phyloP scores from a whole-genome alignment of 2,329 filamentous ascomycete species.

The Lasiodiplodia sp. region DNA sequence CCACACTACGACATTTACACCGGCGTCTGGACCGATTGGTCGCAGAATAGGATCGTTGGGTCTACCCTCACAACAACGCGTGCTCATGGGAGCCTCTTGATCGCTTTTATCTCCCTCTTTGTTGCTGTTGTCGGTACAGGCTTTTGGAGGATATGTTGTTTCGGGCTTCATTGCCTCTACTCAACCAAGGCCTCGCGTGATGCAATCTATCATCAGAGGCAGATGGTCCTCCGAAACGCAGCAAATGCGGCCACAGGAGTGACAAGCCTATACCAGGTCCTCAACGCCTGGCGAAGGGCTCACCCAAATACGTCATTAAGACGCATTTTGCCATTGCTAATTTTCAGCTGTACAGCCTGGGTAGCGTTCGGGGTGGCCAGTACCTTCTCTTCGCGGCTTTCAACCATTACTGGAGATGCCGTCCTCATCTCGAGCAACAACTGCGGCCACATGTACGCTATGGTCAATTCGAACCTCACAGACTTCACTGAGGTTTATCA shows the following conservation, averaged over 20 bases:
- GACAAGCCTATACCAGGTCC: neutral
- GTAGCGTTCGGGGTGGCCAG: conserved; percentile 22
- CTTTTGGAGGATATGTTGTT: conserved; percentile 36
- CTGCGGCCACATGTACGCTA: neutral
- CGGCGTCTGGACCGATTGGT: conserved; percentile 45
- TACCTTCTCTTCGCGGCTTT: conserved; percentile 30
- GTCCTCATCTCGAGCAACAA: conserved; percentile 23
- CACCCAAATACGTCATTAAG: neutral
- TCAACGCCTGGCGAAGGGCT: neutral
- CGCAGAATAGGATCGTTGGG: conserved; percentile 42
- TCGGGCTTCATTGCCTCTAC: conserved; percentile 34
- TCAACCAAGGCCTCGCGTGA: conserved; percentile 34
- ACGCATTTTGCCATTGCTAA: conserved; percentile 5
- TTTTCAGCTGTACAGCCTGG: neutral
- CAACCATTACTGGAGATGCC: conserved; percentile 3
- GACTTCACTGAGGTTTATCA: neutral
- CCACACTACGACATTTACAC: conserved; percentile 32
- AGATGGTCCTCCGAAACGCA: conserved; percentile 26
- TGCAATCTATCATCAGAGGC: conserved; percentile 36
- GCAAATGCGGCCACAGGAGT: neutral
- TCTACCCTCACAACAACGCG: conserved; percentile 9
- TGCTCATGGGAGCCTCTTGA: conserved; percentile 41
- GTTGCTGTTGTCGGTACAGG: conserved; percentile 35
- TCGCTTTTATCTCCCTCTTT: conserved; percentile 46
- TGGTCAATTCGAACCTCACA: neutral